Percentiles rank a stretch among this genome's conserved stretches.
Conservation (phyloP, 2,329 filamentous ascomycete genomes). For the Botrytis fragariae region DNA sequence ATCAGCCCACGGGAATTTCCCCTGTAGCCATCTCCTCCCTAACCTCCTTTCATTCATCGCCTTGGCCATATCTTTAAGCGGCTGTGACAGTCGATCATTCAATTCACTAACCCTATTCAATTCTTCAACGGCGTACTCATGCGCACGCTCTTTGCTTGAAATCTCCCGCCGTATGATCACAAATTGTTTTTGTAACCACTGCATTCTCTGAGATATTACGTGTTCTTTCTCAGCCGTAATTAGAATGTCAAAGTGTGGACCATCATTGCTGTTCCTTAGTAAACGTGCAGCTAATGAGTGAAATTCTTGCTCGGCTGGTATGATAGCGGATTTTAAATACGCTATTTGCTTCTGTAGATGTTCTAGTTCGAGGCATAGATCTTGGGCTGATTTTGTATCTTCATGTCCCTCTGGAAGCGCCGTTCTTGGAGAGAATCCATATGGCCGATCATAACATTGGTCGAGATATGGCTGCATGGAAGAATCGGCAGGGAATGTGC, state of each 20-base stretch:
- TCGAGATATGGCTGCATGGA: background rate
- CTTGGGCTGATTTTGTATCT: background rate
- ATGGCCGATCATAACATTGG: constrained; percentile 2
- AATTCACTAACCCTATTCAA: background rate
- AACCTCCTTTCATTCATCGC: background rate
- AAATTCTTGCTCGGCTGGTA: background rate
- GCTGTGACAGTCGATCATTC: background rate
- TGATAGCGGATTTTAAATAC: background rate
- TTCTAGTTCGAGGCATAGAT: background rate
- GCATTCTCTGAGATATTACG: background rate
- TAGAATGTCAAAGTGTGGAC: no score
- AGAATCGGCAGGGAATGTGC: constrained; percentile 4
- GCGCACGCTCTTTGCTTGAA: background rate
- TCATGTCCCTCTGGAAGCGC: no score
- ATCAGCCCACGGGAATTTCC: background rate
- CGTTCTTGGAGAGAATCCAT: background rate
- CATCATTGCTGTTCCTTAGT: background rate
- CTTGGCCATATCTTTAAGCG: background rate
- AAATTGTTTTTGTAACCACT: background rate
- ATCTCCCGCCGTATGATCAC: background rate
- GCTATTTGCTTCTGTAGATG: background rate
- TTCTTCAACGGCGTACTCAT: background rate
- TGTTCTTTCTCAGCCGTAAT: background rate
- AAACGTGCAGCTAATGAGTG: background rate
- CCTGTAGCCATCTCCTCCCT: background rate